These are phyloP conservation scores for Tricholoma matsutake DNA, from an alignment of 768 basidiomycete species.

Conservation along the genomic window DNA sequence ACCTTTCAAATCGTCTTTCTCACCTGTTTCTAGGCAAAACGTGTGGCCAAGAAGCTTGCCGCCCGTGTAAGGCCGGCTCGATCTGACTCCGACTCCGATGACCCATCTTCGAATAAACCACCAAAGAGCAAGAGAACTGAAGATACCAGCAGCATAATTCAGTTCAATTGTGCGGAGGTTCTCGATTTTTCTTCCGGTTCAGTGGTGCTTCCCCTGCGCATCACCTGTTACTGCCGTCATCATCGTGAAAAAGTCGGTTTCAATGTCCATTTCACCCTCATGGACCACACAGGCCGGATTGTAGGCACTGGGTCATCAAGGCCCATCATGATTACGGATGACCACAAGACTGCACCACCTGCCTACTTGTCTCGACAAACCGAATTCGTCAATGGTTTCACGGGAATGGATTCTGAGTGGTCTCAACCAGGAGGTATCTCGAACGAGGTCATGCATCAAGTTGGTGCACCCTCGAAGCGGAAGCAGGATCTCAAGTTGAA, in stretches of 20 bases:
- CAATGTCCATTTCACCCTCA: constrained; percentile 83
- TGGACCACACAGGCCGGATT: constrained; percentile 72
- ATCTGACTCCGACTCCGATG: constrained; percentile 72
- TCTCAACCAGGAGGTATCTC: constrained; percentile 30
- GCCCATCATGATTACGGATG: constrained; percentile 98
- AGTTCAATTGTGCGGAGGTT: constrained; percentile 92
- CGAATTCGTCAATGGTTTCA: constrained; percentile 32
- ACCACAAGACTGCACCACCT: constrained; percentile 79
- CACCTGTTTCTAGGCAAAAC: constrained; percentile 62
- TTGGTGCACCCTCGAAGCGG: constrained; percentile 45
- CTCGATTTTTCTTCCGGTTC: constrained; percentile 88
- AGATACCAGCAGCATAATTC: constrained; percentile 82
- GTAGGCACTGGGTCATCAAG: constrained; percentile 80
- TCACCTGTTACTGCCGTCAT: constrained; percentile 98
- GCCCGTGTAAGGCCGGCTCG: constrained; percentile 76
- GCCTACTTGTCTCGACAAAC: constrained; percentile 25
- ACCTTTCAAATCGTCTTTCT: constrained; percentile 6
- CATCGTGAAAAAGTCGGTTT: constrained; percentile 97
- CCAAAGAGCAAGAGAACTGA: constrained; percentile 50
- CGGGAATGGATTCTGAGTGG: constrained; percentile 50
- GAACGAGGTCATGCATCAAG: constrained; percentile 31
- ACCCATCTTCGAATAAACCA: constrained; percentile 35
- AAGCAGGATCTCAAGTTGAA: constrained; percentile 38
- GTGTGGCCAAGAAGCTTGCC: constrained; percentile 85
- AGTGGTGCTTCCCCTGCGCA: constrained; percentile 85